These are phyloP conservation scores for Kluyveromyces dobzhanskii DNA, from an alignment of 805 yeast species.

Conservation along the genomic window DNA sequence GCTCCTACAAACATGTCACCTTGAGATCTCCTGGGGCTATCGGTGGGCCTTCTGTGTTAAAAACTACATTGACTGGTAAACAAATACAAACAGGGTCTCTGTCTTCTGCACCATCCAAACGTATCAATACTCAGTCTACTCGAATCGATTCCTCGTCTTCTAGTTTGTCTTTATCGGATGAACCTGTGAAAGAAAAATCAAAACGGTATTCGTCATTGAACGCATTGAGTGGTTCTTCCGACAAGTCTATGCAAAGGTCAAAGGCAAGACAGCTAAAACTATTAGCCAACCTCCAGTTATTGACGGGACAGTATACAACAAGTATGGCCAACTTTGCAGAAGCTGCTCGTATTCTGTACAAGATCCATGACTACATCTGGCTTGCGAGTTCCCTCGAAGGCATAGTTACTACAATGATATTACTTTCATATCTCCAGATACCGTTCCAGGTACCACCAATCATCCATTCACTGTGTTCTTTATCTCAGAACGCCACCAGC, in stretches of 20 bases:
- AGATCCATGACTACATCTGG: constrained; percentile 76
- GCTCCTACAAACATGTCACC: constrained; percentile 70
- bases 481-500: constrained; percentile 12
- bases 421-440: constrained; percentile 45
- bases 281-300: constrained; percentile 63
- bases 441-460: constrained; percentile 26
- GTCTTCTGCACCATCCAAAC: background rate
- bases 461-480: constrained; percentile 29
- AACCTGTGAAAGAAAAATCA: constrained; percentile 1
- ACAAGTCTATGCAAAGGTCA: constrained; percentile 37
- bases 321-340: constrained; percentile 73
- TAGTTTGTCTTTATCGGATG: constrained; percentile 11
- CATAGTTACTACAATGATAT: constrained; percentile 53
- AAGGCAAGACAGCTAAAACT: constrained; percentile 70
- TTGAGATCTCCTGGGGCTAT: constrained; percentile 72
- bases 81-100: constrained; percentile 5
- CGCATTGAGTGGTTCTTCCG: constrained; percentile 17
- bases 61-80: constrained; percentile 27
- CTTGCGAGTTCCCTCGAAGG: constrained; percentile 83
- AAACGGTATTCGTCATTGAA: constrained; percentile 25
- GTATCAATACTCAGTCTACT: background rate
- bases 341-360: constrained; percentile 49
- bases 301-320: constrained; percentile 70
- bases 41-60: constrained; percentile 39
- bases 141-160: constrained; percentile 5